Evolutionary conservation across 495 filamentous ascomycete genomes (phyloP).

Genomic region (Penicillium samsonianum): DNA sequence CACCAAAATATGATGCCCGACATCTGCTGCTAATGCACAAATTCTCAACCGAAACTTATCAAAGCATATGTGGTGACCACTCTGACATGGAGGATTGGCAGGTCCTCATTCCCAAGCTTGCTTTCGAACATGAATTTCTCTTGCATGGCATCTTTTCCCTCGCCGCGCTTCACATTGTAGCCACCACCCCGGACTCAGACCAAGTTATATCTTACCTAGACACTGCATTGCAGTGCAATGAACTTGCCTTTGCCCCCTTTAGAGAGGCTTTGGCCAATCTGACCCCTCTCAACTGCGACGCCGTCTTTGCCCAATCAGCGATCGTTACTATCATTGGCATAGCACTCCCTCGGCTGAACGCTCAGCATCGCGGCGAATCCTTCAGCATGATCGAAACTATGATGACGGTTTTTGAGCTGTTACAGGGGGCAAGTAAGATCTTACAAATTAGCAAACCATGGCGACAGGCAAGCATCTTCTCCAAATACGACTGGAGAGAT

Average conservation of each 20-base stretch:
- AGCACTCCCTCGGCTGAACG: constrained; percentile 31
- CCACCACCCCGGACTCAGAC: constrained; percentile 20
- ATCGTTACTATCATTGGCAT: constrained; percentile 38
- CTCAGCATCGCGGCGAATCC: background rate
- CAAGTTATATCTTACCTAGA: constrained; percentile 37
- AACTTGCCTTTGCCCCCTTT: constrained; percentile 34
- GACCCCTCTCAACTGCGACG: constrained; percentile 33
- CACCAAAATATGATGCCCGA: background rate
- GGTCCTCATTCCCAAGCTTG: constrained; percentile 36
- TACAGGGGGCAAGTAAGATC: constrained; percentile 12
- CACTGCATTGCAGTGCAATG: constrained; percentile 41
- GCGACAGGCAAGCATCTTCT: constrained; percentile 1
- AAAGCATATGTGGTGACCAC: constrained; percentile 6
- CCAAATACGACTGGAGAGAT: constrained; percentile 1
- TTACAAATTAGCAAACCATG: constrained; percentile 1
- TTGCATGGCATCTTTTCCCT: constrained; percentile 47
- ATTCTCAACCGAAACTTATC: constrained; percentile 17
- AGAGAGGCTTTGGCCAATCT: constrained; percentile 33
- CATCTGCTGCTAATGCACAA: constrained; percentile 14
- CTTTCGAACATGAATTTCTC: constrained; percentile 41
- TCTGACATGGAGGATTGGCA: constrained; percentile 8
- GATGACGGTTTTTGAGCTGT: constrained; percentile 11
- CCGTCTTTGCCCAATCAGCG: constrained; percentile 42
- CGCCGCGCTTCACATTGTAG: constrained; percentile 45
- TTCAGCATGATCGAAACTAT: constrained; percentile 13